phyloP scores from a whole-genome alignment of 805 yeast species.

The Metschnikowia matae region DNA sequence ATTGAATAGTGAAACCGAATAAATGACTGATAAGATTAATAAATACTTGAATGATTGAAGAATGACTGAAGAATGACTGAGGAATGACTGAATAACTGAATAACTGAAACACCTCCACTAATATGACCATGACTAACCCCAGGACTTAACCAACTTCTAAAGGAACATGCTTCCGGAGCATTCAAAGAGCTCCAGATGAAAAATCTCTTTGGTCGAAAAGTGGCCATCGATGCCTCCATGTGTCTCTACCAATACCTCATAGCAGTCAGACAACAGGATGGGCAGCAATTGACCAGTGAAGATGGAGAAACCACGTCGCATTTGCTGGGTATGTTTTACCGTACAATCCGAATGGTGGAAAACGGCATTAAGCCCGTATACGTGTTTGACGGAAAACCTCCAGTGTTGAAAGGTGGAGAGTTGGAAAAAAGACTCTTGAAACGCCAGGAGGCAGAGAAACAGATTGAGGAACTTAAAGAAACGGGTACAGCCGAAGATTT shows the following conservation, averaged over 20 bases:
- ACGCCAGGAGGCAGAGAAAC: slow-evolving; percentile 78
- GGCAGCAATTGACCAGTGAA: slow-evolving; percentile 84
- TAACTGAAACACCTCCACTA: no score
- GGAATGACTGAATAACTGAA: no score
- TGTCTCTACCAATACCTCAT: slow-evolving; percentile 91
- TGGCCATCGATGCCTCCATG: slow-evolving; percentile 98
- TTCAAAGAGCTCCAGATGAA: slow-evolving; percentile 77
- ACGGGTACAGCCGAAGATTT: slow-evolving; percentile 76
- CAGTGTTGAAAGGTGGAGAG: slow-evolving; percentile 89
- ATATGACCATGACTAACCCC: background rate
- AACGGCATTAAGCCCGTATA: slow-evolving; percentile 95
- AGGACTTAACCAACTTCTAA: slow-evolving; percentile 82
- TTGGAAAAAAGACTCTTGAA: slow-evolving; percentile 77
- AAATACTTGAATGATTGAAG: no score
- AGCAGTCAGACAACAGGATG: slow-evolving; percentile 96
- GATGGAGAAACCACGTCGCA: slow-evolving; percentile 91
- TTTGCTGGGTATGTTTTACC: slow-evolving; percentile 91
- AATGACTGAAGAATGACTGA: no score
- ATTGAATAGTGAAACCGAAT: no score
- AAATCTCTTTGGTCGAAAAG: slow-evolving; percentile 85
- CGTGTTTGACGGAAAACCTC: slow-evolving; percentile 98
- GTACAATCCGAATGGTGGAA: slow-evolving; percentile 85
- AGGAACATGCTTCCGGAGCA: slow-evolving; percentile 87
- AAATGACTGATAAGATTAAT: no score
- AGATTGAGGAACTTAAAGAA: slow-evolving; percentile 70